Percentiles rank a stretch among this genome's conserved stretches.
Evolutionary conservation across 2,329 filamentous ascomycete species (phyloP).

Genomic region (Clonostachys byssicola): DNA sequence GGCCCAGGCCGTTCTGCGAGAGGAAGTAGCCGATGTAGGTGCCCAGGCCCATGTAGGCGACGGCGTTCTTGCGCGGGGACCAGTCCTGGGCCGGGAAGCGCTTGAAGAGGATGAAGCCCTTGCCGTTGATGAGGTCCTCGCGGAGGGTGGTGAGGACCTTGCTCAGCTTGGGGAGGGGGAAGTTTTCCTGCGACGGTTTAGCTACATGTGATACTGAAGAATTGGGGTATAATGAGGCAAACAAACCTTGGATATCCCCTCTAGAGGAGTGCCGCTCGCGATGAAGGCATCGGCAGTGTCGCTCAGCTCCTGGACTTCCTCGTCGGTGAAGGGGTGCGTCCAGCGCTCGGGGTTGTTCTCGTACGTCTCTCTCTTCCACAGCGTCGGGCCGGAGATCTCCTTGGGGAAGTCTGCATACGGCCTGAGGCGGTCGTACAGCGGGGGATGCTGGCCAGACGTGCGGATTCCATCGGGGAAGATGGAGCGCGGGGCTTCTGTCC

Average conservation of each 20-base stretch:
- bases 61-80: constrained; percentile 74
- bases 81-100: constrained; percentile 73
- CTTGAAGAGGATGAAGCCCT: constrained; percentile 88
- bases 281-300: constrained; percentile 66
- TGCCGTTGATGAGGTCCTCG: constrained; percentile 62
- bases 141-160: constrained; percentile 26
- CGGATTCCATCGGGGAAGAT: constrained; percentile 43
- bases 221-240: too few species aligned
- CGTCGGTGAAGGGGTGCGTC: constrained; percentile 64
- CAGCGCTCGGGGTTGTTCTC: constrained; percentile 60
- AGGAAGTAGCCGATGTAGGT: constrained; percentile 86
- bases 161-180: constrained; percentile 34
- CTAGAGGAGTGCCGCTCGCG: constrained; percentile 58
- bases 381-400: constrained; percentile 65
- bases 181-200: constrained; percentile 10
- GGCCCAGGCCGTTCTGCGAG: constrained; percentile 78
- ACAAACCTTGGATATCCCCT: constrained; percentile 50
- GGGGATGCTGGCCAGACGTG: constrained; percentile 66
- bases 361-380: constrained; percentile 68
- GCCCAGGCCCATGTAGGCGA: constrained; percentile 86
- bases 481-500: not conserved
- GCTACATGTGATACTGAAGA: too few species aligned
- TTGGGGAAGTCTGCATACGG: constrained; percentile 69
- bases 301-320: constrained; percentile 64
- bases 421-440: constrained; percentile 59